phyloP scores from a whole-genome alignment of 2,329 filamentous ascomycete species.

The Rutstroemia sydowiana region DNA sequence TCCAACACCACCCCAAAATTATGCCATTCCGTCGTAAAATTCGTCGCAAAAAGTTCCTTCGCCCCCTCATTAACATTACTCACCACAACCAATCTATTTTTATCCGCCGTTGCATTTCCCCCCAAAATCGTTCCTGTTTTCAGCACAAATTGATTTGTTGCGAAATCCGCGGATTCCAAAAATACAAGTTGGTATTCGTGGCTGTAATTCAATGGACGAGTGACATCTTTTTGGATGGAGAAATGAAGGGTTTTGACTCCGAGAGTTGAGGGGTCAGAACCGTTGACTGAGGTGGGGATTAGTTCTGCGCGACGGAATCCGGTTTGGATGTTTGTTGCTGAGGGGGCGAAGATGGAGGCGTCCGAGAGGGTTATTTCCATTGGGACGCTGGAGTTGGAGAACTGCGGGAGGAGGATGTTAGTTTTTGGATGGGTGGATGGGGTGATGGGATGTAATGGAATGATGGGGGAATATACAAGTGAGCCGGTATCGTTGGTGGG shows the following conservation, averaged over 20 bases:
- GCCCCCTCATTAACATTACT: constrained; percentile 38
- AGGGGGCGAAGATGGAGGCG: constrained; percentile 50
- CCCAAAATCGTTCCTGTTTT: constrained; percentile 48
- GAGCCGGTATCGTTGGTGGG: constrained; percentile 34
- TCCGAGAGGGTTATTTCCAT: constrained; percentile 32
- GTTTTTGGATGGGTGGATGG: background rate
- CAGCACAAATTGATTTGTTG: constrained; percentile 45
- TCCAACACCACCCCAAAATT: constrained; percentile 55
- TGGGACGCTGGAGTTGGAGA: background rate
- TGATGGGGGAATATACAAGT: constrained; percentile 26
- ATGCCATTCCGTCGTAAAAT: constrained; percentile 48
- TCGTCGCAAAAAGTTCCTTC: constrained; percentile 44
- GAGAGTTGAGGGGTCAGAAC: constrained; percentile 43
- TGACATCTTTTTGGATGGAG: constrained; percentile 45
- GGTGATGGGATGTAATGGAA: constrained; percentile 9
- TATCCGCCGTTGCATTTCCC: background rate
- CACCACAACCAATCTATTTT: background rate
- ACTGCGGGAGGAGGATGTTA: background rate
- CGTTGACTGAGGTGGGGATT: constrained; percentile 37
- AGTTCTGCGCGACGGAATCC: constrained; percentile 56
- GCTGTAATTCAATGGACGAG: constrained; percentile 45
- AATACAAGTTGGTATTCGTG: constrained; percentile 32
- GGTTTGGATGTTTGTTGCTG: constrained; percentile 40
- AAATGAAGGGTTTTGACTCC: constrained; percentile 57
- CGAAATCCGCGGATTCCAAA: constrained; percentile 40